Evolutionary conservation across 2,329 filamentous ascomycete genomes (phyloP).

Genomic region (Monilinia vaccinii-corymbosi): DNA sequence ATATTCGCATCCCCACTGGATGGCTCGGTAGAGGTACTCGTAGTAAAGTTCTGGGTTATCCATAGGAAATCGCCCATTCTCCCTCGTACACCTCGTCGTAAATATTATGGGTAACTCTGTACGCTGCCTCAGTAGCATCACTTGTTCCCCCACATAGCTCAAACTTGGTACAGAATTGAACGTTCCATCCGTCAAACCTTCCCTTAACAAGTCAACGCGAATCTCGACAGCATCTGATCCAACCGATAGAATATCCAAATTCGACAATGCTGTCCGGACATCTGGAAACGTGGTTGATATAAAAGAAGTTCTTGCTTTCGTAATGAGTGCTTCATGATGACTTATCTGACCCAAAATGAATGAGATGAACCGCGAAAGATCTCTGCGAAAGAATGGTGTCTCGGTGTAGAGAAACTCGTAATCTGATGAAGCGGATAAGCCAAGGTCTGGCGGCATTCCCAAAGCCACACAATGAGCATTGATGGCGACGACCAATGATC

Average conservation of each 20-base stretch:
- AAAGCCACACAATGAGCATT: slow-evolving; percentile 69
- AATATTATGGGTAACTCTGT: slow-evolving; percentile 88
- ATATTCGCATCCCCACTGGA: slow-evolving; percentile 85
- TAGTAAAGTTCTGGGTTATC: slow-evolving; percentile 67
- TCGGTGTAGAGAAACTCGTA: slow-evolving; percentile 82
- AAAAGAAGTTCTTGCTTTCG: slow-evolving; percentile 71
- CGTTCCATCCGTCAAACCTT: slow-evolving; percentile 53
- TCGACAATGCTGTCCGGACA: slow-evolving; percentile 71
- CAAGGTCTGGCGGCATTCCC: slow-evolving; percentile 57
- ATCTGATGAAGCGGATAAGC: slow-evolving; percentile 61
- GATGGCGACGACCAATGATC: slow-evolving; percentile 54
- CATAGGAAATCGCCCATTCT: slow-evolving; percentile 82
- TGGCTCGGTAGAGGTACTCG: slow-evolving; percentile 71
- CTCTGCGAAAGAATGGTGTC: slow-evolving; percentile 61
- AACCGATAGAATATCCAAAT: slow-evolving; percentile 79
- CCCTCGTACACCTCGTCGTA: slow-evolving; percentile 70
- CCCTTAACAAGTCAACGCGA: slow-evolving; percentile 71
- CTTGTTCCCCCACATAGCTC: slow-evolving; percentile 76
- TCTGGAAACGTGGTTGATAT: slow-evolving; percentile 86
- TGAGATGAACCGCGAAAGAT: slow-evolving; percentile 70
- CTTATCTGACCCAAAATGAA: slow-evolving; percentile 72
- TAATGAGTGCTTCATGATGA: slow-evolving; percentile 67
- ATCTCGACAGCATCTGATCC: slow-evolving; percentile 81
- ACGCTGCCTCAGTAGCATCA: slow-evolving; percentile 74
- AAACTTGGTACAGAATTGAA: slow-evolving; percentile 63